phyloP scores from a whole-genome alignment of 306 rosid species.

The Cicer chorassanicum region DNA sequence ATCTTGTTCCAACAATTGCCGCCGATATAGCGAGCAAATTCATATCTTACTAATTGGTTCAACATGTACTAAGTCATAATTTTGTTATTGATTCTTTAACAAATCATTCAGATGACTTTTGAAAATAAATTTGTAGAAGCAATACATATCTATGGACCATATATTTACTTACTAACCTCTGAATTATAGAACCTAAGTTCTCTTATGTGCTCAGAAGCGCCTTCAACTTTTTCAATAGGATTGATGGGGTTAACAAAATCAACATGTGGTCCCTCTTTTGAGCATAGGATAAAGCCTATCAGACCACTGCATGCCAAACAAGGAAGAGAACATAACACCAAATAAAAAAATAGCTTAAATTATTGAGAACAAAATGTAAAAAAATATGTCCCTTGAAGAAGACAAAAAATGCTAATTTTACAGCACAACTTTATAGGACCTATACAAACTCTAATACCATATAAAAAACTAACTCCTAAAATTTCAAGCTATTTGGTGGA shows the following conservation, averaged over 20 bases:
- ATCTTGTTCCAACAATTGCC: too few relatives aligned
- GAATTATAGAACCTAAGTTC: slow-evolving; percentile 89
- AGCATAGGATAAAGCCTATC: slow-evolving; percentile 87
- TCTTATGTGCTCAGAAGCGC: slow-evolving; percentile 68
- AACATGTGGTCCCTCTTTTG: slow-evolving; percentile 80
- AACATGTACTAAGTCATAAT: too few relatives aligned
- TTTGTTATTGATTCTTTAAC: too few relatives aligned
- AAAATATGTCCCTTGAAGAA: too few relatives aligned
- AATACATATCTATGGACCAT: neutral
- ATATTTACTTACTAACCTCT: slow-evolving; percentile 55
- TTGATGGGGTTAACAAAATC: slow-evolving; percentile 84
- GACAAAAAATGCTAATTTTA: too few relatives aligned
- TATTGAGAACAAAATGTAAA: too few relatives aligned
- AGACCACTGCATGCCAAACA: slow-evolving; percentile 70
- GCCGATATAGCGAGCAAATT: too few relatives aligned
- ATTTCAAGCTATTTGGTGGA: too few relatives aligned
- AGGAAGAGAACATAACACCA: slow-evolving; percentile 1
- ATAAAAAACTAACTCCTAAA: too few relatives aligned
- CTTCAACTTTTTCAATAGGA: slow-evolving; percentile 82
- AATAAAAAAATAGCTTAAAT: neutral
- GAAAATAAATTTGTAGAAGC: slow-evolving; percentile 2
- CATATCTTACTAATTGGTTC: too few relatives aligned
- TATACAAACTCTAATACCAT: too few relatives aligned
- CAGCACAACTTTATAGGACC: too few relatives aligned
- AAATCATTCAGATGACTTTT: neutral